These are phyloP conservation scores for Podaxis sp. DNA, from an alignment of 768 basidiomycete species.

Conservation along the genomic window DNA sequence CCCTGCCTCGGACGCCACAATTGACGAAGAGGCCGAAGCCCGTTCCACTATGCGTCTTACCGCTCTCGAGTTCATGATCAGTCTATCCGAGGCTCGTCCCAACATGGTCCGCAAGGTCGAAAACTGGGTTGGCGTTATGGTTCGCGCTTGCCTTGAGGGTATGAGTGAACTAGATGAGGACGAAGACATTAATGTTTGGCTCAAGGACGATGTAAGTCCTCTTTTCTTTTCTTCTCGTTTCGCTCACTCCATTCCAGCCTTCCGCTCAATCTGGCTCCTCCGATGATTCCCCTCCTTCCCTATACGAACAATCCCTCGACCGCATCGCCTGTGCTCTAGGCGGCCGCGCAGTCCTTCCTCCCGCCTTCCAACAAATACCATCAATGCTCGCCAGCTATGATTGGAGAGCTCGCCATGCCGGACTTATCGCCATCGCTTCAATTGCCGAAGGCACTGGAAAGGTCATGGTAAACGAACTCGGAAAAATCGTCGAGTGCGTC, in stretches of 20 bases:
- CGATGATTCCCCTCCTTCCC: slow-evolving; percentile 63
- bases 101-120: slow-evolving; percentile 64
- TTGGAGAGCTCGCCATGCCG: slow-evolving; percentile 85
- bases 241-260: slow-evolving; percentile 39
- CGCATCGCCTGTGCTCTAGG: slow-evolving; percentile 79
- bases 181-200: slow-evolving; percentile 53
- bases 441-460: slow-evolving; percentile 84
- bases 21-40: slow-evolving; percentile 59
- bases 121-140: slow-evolving; percentile 70
- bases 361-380: slow-evolving; percentile 79
- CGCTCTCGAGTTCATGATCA: slow-evolving; percentile 82
- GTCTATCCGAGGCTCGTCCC: slow-evolving; percentile 72
- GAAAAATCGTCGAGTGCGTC: slow-evolving; percentile 77
- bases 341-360: slow-evolving; percentile 71
- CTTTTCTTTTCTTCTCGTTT: background rate
- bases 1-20: slow-evolving; percentile 33
- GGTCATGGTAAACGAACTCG: slow-evolving; percentile 79
- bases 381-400: slow-evolving; percentile 79
- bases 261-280: slow-evolving; percentile 59
- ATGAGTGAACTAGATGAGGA: slow-evolving; percentile 76
- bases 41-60: slow-evolving; percentile 66
- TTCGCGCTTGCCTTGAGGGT: slow-evolving; percentile 77
- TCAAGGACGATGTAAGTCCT: slow-evolving; percentile 69
- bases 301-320: slow-evolving; percentile 84
- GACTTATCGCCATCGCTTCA: slow-evolving; percentile 82